phyloP scores from a whole-genome alignment of 306 rosid species.

The Chamaecrista fasciculata region DNA sequence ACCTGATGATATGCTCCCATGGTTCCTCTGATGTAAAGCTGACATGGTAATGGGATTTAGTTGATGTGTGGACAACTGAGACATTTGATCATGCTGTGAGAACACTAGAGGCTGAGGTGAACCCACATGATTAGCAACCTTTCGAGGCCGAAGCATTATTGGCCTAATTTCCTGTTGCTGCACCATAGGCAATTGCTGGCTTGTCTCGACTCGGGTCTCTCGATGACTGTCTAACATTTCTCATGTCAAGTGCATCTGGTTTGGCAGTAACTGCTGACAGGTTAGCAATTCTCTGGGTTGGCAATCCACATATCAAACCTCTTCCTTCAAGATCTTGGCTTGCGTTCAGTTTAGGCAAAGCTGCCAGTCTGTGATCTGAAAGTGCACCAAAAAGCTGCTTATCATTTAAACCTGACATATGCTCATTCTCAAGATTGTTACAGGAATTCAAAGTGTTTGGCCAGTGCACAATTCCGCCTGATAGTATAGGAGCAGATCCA shows the following conservation, averaged over 20 bases:
- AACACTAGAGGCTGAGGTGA: neutral
- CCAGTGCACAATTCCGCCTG: neutral
- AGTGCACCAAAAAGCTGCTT: slow-evolving; percentile 15
- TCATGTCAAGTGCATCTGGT: neutral
- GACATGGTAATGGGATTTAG: neutral
- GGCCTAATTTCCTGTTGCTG: slow-evolving; percentile 5
- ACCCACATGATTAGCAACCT: neutral
- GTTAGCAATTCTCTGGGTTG: neutral
- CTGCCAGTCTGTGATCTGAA: neutral
- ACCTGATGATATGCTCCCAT: neutral
- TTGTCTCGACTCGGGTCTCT: neutral
- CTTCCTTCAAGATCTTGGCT: slow-evolving; percentile 23
- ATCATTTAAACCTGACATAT: slow-evolving; percentile 15
- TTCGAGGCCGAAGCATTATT: neutral
- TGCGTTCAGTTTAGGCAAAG: neutral
- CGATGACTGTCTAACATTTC: neutral
- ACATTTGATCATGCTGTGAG: slow-evolving; percentile 8
- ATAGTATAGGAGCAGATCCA: slow-evolving; percentile 11
- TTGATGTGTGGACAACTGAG: slow-evolving; percentile 5
- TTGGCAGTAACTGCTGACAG: neutral
- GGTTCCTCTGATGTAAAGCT: slow-evolving; percentile 10
- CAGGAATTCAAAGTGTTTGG: slow-evolving; percentile 5
- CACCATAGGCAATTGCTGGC: neutral
- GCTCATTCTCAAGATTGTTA: slow-evolving; percentile 18
- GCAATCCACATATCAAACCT: slow-evolving; percentile 5